Base-by-base conservation (phyloP, 2,329 filamentous ascomycete species). In the Fusarium humuli region DNA sequence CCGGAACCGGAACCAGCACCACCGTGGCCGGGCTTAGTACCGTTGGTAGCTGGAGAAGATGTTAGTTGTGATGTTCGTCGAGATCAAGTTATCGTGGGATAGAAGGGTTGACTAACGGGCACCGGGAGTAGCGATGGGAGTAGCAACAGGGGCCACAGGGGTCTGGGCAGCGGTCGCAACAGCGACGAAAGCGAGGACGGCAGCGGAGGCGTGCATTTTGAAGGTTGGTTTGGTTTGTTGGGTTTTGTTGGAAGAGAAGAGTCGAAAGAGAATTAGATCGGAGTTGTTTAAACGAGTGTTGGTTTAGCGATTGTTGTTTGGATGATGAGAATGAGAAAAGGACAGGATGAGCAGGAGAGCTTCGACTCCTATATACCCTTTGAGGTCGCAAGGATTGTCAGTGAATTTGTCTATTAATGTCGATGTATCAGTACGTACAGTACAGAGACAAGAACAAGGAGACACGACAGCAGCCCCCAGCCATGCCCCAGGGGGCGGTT, bases 151-250 rank as follows among this genome's bases (percentile, higher is more conserved):
- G 30, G 57, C 60, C 49, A 71, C 69, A 50, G 73, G 67, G 57
- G 69, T 57, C 59, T 61, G 65, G 52, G 65, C 55, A 64, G 70
- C 74, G 60, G 69, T 34, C 54, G 72, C 73, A 55, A 69, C 64
- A 64, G 71, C 71, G 57, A 69, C 73, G 61, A 76, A 69, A 63
- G 71, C 71, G 69, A 76, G 62, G 62, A 76, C 66, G 65, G 69
- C 69, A 64, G 71, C 57, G 54, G 72, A 74, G 63, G 63, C 63
- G 63, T 65, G 73, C 73, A 75, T 75, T 48, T 62, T 75, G 73
- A 64, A 41, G 63, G 49, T 61, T 41, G 45, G 52, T 63, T 55
- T 46, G 45, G 50, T 60, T 69, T 34, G 41, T 54, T 67, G 56
- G 34, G 46, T 30, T 59, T 37, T 59, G 23, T 30, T 37, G 22